These are phyloP conservation scores for Coemansia reversa DNA, from an alignment of 192 early-diverging fungal species.

Conservation along the genomic window DNA sequence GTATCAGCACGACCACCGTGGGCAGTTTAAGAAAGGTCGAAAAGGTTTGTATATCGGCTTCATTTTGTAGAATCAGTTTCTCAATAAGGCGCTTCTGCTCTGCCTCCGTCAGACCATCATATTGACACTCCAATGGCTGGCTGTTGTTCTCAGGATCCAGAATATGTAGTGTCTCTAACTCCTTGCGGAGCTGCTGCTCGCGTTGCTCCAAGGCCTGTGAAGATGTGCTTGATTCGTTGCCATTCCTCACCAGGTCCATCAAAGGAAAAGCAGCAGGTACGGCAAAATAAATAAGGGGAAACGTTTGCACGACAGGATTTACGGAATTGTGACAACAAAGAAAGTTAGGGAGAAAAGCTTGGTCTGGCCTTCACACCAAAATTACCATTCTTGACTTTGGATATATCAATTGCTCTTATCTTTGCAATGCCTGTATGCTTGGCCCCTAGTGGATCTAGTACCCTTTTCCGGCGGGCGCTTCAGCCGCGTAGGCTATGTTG, in stretches of 20 bases:
- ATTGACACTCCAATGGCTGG: conserved; percentile 23
- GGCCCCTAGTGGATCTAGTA: too few species aligned
- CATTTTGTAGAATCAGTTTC: conserved; percentile 33
- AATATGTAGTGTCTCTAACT: conserved; percentile 14
- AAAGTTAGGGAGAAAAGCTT: too few species aligned
- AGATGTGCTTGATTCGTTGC: neutral
- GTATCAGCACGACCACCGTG: conserved; percentile 29
- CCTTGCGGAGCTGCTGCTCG: conserved; percentile 12
- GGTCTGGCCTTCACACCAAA: too few species aligned
- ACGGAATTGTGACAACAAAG: too few species aligned
- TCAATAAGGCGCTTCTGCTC: conserved; percentile 28
- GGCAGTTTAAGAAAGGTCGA: conserved; percentile 39
- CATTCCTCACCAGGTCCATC: neutral
- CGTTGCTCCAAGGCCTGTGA: neutral
- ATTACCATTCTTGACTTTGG: too few species aligned
- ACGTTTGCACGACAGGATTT: too few species aligned
- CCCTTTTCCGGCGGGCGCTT: too few species aligned
- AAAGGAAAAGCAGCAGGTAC: neutral
- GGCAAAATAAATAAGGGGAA: too few species aligned
- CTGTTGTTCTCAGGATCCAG: conserved; percentile 17
- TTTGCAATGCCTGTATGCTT: too few species aligned
- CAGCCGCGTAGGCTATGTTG: too few species aligned
- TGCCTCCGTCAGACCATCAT: conserved; percentile 25
- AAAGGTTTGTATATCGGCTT: conserved; percentile 43
- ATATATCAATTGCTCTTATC: too few species aligned